Base-by-base conservation (phyloP, 1,284 basidiomycete genomes). In the Pseudozyma tsukubaensis region DNA sequence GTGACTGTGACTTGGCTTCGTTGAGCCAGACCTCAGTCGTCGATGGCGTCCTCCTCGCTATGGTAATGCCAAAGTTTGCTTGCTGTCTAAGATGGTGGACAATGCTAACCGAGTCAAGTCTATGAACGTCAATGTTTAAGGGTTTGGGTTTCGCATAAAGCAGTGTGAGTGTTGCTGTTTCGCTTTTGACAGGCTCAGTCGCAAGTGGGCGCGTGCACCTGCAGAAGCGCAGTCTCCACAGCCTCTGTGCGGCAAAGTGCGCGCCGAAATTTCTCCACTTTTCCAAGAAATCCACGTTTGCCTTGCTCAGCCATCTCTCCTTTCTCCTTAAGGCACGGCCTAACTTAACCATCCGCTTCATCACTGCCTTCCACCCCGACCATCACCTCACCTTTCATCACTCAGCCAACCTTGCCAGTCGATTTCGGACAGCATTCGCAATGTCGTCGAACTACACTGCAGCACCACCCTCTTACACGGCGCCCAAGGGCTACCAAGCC, bases 401-500 rank as follows among this genome's bases (percentile, higher is more conserved):
- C 19, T 12, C 32, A 19, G 39, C 21, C 50, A 52, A 32, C 47
- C 8, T 40, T n/a, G n/a, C 29, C 29, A 32, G 29, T 50, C 48
- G 36, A 19, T 32, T 19, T 35, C 24, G 21, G 50, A 42, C 24
- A 18, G 3, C 8, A 24, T 18, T 45, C 52, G 44, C 43, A 11
- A 62, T 67, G 59, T 64, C 64, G 29, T 50, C 49, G 45, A 64
- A 49, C 58, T 65, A 76, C 43, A 36, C 73, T 8, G 54, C 59
- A 4, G 59, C 72, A 8, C 68, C 72, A 10, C 73, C 73, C 6
- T 52, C 59, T 11, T 74, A 74, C 42, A 24, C 60, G 21, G 48
- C 71, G 3, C 56, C 55, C 47, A 68, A 72, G 39, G 73, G 69
- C 54, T 76, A 76, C 49, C 24, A 44, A 32, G 32, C 73, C 6